Percentiles rank a stretch among this genome's conserved stretches.
Evolutionary conservation across 1,139 yeast genomes (phyloP).

Genomic region (Lodderomyces oxycetoniae): DNA sequence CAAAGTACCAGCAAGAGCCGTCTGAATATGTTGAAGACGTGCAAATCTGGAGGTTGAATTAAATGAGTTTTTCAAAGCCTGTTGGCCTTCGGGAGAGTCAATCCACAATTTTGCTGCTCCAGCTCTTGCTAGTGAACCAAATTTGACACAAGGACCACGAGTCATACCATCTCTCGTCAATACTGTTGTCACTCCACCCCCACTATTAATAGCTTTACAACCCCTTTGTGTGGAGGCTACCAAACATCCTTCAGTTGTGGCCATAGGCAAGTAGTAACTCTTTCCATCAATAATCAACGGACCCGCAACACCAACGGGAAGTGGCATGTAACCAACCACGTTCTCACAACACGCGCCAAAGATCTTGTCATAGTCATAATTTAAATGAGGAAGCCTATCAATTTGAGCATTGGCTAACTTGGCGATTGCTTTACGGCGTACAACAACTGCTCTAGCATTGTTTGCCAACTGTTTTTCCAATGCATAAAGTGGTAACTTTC

Average conservation of each 20-base stretch:
- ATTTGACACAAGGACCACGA: conserved; percentile 95
- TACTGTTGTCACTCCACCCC: conserved; percentile 93
- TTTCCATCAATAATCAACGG: conserved; percentile 87
- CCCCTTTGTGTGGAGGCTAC: conserved; percentile 99
- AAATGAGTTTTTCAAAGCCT: conserved; percentile 77
- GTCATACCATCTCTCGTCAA: conserved; percentile 98
- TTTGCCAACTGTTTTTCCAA: conserved; percentile 87
- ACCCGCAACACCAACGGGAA: conserved; percentile 98
- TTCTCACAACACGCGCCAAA: conserved; percentile 99
- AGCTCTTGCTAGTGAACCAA: conserved; percentile 76
- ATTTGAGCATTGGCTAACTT: conserved; percentile 72
- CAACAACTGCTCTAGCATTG: conserved; percentile 84
- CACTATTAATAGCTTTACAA: conserved; percentile 95
- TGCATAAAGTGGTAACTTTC: conserved; percentile 87
- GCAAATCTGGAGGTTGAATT: conserved; percentile 98
- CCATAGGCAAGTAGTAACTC: conserved; percentile 93
- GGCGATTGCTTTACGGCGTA: conserved; percentile 90
- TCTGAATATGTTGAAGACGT: conserved; percentile 80
- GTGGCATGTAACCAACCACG: conserved; percentile 92
- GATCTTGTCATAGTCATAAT: conserved; percentile 92
- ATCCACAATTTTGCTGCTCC: conserved; percentile 96
- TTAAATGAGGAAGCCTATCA: conserved; percentile 67
- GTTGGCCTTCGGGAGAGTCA: conserved; percentile 92
- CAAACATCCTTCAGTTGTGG: conserved; percentile 97
- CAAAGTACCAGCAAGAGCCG: conserved; percentile 93